Evolutionary conservation across 2,329 filamentous ascomycete genomes (phyloP).

Genomic region (Lachnellula hyalina): DNA sequence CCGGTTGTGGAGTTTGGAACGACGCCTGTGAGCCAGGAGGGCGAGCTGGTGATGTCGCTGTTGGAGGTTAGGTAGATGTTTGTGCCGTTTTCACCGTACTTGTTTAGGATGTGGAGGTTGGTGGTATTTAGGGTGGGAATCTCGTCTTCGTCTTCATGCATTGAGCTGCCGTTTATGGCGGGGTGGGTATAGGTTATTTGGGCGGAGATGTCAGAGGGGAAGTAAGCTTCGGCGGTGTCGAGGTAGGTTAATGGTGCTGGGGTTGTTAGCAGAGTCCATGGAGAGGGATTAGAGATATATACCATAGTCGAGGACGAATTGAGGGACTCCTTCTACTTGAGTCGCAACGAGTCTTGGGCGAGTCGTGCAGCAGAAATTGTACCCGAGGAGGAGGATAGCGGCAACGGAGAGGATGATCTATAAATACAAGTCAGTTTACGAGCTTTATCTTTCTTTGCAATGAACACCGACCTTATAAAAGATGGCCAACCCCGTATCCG

Average conservation of each 20-base stretch:
- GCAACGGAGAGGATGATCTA: slow-evolving; percentile 15
- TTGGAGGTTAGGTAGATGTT: slow-evolving; percentile 45
- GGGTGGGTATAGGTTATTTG: slow-evolving; percentile 43
- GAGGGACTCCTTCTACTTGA: slow-evolving; percentile 32
- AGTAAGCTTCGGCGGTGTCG: slow-evolving; percentile 42
- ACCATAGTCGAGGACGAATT: slow-evolving; percentile 43
- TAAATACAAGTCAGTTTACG: neutral
- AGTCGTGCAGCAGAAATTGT: slow-evolving; percentile 8
- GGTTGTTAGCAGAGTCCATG: neutral
- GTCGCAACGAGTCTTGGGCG: slow-evolving; percentile 2
- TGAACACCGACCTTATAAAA: slow-evolving; percentile 15
- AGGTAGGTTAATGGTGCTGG: slow-evolving; percentile 47
- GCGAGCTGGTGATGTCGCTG: slow-evolving; percentile 41
- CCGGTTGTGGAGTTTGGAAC: slow-evolving; percentile 43
- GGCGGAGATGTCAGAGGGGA: slow-evolving; percentile 43
- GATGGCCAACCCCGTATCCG: neutral
- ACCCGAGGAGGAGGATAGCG: slow-evolving; percentile 17
- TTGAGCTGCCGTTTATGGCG: slow-evolving; percentile 36
- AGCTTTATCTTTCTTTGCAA: neutral
- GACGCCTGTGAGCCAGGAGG: slow-evolving; percentile 47
- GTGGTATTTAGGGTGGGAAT: slow-evolving; percentile 39
- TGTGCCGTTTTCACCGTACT: slow-evolving; percentile 33
- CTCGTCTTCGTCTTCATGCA: slow-evolving; percentile 26
- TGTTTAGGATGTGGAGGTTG: slow-evolving; percentile 44
- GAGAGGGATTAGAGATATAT: slow-evolving; percentile 20